Percentiles rank a stretch among this genome's conserved stretches.
These are phyloP conservation scores for Hypericum androsaemum DNA, from an alignment of 345 rosid genomes.

Conservation along the genomic window DNA sequence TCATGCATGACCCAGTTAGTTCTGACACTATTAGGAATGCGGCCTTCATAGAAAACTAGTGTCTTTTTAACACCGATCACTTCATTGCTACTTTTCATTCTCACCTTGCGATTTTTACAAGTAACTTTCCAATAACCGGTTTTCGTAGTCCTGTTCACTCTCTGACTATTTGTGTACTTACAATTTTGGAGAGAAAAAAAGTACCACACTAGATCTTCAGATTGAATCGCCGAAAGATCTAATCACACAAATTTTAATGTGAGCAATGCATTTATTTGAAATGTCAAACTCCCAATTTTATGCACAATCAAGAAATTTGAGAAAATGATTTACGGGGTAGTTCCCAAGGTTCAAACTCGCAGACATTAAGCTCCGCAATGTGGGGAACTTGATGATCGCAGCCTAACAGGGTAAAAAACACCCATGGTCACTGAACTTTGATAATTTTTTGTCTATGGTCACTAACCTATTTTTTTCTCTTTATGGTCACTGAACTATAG, in stretches of 20 bases:
- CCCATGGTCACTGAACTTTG: no score
- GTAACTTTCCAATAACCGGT: slow-evolving; percentile 53
- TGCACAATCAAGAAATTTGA: no score
- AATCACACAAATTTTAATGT: neutral
- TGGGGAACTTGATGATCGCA: neutral
- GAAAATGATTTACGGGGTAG: slow-evolving; percentile 21
- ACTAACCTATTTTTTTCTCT: no score
- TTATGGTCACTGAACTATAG: no score
- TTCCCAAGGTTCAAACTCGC: slow-evolving; percentile 39
- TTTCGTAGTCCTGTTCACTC: slow-evolving; percentile 16
- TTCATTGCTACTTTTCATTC: neutral
- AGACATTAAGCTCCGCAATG: slow-evolving; percentile 31
- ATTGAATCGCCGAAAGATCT: slow-evolving; percentile 11
- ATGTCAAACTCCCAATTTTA: neutral
- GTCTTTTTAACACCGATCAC: slow-evolving; percentile 35
- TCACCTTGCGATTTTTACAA: slow-evolving; percentile 19
- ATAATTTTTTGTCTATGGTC: no score
- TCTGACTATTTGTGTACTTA: slow-evolving; percentile 17
- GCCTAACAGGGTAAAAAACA: no score
- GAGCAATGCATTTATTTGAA: neutral
- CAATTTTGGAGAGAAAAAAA: slow-evolving; percentile 27
- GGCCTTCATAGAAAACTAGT: slow-evolving; percentile 27
- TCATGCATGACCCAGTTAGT: slow-evolving; percentile 31
- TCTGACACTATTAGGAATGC: slow-evolving; percentile 2
- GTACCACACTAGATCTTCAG: slow-evolving; percentile 24